A percentile compares a stretch with the other conserved stretches of the same genome.
These are phyloP conservation scores for Eucalyptus virginea DNA, from an alignment of 345 rosid genomes.

Conservation along the genomic window DNA sequence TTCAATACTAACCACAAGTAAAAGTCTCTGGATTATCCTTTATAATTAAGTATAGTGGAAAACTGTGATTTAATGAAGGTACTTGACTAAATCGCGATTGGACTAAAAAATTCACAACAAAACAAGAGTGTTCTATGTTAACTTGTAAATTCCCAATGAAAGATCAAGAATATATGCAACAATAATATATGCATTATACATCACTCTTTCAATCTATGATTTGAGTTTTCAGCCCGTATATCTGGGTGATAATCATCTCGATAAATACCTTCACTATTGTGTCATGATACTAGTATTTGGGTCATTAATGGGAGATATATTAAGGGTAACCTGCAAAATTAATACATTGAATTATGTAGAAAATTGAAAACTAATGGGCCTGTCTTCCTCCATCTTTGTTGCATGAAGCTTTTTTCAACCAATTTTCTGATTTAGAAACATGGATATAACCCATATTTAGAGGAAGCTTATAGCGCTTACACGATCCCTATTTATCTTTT, in stretches of 20 bases:
- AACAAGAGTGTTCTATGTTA: not conserved
- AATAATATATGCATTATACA: not conserved
- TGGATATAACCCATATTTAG: not conserved
- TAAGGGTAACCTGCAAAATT: not conserved
- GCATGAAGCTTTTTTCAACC: not conserved
- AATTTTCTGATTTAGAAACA: not conserved
- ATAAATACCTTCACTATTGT: not conserved
- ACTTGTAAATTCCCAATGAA: not conserved
- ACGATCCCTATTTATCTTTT: not conserved
- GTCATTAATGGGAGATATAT: not conserved
- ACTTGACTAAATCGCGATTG: not conserved
- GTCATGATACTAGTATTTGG: not conserved
- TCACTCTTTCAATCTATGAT: not conserved
- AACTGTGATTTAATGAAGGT: not conserved
- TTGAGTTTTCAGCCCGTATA: not conserved
- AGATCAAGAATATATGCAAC: not conserved
- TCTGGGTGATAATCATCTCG: not conserved
- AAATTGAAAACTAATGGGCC: not conserved
- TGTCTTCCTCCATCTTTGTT: not conserved
- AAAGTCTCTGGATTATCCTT: not conserved
- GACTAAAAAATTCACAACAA: not conserved
- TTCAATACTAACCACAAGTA: not conserved
- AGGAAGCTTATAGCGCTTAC: not conserved
- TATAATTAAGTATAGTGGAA: not conserved
- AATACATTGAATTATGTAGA: not conserved